These are phyloP conservation scores for Neurospora sp. DNA, from an alignment of 495 filamentous ascomycete species.

Conservation along the genomic window DNA sequence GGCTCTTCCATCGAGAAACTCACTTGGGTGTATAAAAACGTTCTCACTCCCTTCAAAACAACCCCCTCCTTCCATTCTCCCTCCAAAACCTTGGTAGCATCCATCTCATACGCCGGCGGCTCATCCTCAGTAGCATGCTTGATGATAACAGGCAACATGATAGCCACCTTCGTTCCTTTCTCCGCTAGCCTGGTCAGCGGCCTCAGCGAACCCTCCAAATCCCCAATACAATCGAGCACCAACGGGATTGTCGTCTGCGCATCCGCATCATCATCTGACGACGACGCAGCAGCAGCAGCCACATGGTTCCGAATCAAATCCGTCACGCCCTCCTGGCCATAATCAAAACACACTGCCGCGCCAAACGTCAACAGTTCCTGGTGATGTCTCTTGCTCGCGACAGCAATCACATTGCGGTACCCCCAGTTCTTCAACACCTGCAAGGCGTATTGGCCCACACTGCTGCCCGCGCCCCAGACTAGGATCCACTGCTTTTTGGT, in stretches of 20 bases:
- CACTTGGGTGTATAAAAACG: conserved; percentile 36
- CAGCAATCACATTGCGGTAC: conserved; percentile 36
- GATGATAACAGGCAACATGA: conserved; percentile 43
- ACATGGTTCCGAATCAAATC: conserved; percentile 22
- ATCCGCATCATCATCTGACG: not conserved
- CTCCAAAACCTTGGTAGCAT: conserved; percentile 15
- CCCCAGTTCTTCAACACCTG: conserved; percentile 42
- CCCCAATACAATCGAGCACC: conserved; percentile 46
- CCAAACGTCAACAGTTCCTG: conserved; percentile 28
- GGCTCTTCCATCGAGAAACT: conserved; percentile 3
- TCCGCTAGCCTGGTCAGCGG: conserved; percentile 34
- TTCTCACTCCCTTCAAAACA: conserved; percentile 37
- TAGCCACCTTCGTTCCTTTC: conserved; percentile 34
- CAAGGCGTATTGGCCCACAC: conserved; percentile 38
- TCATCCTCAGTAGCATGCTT: conserved; percentile 28
- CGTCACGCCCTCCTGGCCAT: conserved; percentile 25
- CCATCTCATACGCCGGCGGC: conserved; percentile 35
- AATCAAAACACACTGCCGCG: conserved; percentile 38
- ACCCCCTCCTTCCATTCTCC: conserved; percentile 38
- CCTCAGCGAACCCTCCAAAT: conserved; percentile 25
- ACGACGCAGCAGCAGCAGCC: not conserved
- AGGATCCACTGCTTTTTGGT: conserved; percentile 25
- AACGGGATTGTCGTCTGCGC: conserved; percentile 20
- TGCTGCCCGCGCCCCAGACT: conserved; percentile 44
- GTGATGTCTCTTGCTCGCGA: conserved; percentile 35